Conservation (phyloP, 2,329 filamentous ascomycete genomes). For the Neonectria punicea region DNA sequence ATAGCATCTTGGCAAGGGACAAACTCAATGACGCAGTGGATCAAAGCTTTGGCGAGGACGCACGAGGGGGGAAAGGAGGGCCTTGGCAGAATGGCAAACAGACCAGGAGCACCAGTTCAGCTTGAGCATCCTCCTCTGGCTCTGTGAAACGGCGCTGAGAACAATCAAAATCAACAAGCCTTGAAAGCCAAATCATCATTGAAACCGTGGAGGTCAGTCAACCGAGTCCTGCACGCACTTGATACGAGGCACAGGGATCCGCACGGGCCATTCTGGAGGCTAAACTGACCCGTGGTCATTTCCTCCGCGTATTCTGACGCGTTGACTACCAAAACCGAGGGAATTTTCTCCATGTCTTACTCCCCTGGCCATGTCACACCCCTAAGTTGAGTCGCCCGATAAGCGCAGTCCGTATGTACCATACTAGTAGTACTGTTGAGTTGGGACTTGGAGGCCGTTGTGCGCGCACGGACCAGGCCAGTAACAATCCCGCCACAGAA, state of each 20-base stretch:
- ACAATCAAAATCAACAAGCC: too few relatives aligned
- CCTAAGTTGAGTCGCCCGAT: constrained; percentile 17
- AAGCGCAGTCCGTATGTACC: background rate
- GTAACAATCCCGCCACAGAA: constrained; percentile 32
- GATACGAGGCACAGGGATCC: background rate
- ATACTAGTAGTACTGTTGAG: background rate
- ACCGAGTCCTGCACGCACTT: background rate
- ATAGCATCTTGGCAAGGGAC: background rate
- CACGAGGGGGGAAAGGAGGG: background rate
- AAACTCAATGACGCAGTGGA: background rate
- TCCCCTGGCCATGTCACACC: constrained; percentile 16
- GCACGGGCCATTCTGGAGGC: background rate
- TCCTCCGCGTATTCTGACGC: background rate
- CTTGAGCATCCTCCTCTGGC: background rate
- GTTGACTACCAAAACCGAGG: background rate
- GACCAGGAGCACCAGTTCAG: background rate
- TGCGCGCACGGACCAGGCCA: constrained; percentile 30
- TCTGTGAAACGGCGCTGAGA: too few relatives aligned
- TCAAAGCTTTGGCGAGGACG: background rate
- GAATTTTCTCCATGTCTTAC: background rate
- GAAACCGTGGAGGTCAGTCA: background rate
- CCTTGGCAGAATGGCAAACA: background rate
- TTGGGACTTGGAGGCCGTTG: constrained; percentile 27
- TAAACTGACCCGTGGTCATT: background rate
- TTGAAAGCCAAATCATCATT: background rate